Evolutionary conservation across 495 filamentous ascomycete species (phyloP).

Genomic region (Schizothecium vesticola): DNA sequence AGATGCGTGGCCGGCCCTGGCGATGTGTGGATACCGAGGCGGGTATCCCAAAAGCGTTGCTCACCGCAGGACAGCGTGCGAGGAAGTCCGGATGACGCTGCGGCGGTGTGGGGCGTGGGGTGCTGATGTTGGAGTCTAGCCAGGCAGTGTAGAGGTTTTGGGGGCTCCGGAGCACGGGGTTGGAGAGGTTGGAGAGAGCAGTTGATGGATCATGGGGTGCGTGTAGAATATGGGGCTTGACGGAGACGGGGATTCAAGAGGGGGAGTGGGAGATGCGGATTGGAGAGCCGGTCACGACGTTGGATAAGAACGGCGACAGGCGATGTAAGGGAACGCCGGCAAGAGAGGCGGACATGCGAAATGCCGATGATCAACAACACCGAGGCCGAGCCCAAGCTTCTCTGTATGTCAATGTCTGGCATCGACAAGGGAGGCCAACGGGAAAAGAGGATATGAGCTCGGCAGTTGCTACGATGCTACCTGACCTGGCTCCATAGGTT

Average conservation of each 20-base stretch:
- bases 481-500: not conserved
- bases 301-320: no score
- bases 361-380: not conserved
- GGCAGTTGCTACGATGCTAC: not conserved
- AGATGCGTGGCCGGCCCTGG: no score
- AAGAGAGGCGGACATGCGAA: not conserved
- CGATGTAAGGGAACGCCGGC: no score
- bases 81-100: not conserved
- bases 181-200: not conserved
- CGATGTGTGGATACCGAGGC: no score
- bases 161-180: not conserved
- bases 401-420: not conserved
- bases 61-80: not conserved
- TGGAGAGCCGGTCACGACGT: not conserved
- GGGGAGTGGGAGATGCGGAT: no score
- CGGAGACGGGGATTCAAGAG: no score
- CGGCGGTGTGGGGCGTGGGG: not conserved
- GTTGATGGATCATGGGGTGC: not conserved
- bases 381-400: not conserved
- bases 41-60: not conserved
- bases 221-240: not conserved
- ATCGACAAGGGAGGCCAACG: not conserved
- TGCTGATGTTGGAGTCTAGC: not conserved
- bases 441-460: no score
- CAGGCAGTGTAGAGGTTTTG: not conserved